phyloP scores from a whole-genome alignment of 805 yeast genomes.

The Schwanniomyces sp. region DNA sequence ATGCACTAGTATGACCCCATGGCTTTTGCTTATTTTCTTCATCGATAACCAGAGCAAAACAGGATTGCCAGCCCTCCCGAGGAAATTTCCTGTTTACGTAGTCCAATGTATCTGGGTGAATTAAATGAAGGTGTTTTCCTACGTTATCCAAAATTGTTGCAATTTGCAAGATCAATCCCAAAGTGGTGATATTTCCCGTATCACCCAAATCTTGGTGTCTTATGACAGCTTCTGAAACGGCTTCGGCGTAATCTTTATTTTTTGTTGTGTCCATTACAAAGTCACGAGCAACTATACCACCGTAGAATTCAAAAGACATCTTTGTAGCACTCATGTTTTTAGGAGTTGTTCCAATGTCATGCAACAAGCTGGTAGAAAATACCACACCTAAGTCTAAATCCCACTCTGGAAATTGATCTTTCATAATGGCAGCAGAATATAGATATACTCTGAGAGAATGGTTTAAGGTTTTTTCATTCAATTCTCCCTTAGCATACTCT shows the following conservation, averaged over 20 bases:
- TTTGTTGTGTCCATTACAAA: slow-evolving; percentile 20
- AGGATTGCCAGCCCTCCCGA: slow-evolving; percentile 27
- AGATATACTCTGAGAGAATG: slow-evolving; percentile 31
- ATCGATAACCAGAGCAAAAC: slow-evolving; percentile 32
- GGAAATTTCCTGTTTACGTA: slow-evolving; percentile 21
- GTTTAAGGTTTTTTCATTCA: slow-evolving; percentile 23
- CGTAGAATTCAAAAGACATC: slow-evolving; percentile 34
- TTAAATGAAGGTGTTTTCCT: slow-evolving; percentile 24
- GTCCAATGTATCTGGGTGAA: slow-evolving; percentile 27
- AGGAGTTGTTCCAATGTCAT: slow-evolving; percentile 35
- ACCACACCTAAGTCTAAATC: slow-evolving; percentile 26
- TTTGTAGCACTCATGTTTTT: slow-evolving; percentile 31
- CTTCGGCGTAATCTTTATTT: slow-evolving; percentile 30
- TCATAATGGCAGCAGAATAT: slow-evolving; percentile 26
- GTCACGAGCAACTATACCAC: slow-evolving; percentile 28
- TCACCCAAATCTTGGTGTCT: slow-evolving; percentile 36
- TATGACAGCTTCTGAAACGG: slow-evolving; percentile 33
- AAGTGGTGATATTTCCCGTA: slow-evolving; percentile 29
- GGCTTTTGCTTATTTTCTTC: slow-evolving; percentile 29
- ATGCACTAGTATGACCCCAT: slow-evolving; percentile 36
- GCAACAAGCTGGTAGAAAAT: slow-evolving; percentile 29
- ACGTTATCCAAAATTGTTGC: slow-evolving; percentile 35
- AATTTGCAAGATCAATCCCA: slow-evolving; percentile 31
- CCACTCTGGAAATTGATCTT: slow-evolving; percentile 33
- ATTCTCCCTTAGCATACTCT: slow-evolving; percentile 19